phyloP scores from a whole-genome alignment of 441 rosid species.

The Daphne laureola region DNA sequence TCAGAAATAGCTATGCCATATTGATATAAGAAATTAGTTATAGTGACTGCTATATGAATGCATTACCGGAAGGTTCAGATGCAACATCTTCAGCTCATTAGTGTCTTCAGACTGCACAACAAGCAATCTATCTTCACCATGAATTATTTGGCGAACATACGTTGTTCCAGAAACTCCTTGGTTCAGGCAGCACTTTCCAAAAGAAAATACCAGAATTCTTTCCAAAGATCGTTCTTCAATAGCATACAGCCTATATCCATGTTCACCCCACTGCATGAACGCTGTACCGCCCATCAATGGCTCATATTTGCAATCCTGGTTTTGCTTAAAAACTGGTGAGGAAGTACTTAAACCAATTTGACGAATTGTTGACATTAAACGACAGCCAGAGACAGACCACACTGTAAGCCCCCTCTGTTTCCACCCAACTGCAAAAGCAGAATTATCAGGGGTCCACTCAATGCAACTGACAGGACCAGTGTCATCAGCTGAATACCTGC shows the following conservation, averaged over 20 bases:
- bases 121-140: conserved; percentile 94
- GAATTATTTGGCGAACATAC: conserved; percentile 89
- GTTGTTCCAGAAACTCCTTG: conserved; percentile 97
- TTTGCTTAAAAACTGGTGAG: conserved; percentile 67
- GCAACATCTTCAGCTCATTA: conserved; percentile 84
- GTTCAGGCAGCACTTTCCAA: conserved; percentile 92
- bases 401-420: conserved; percentile 92
- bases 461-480: conserved; percentile 91
- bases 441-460: conserved; percentile 97
- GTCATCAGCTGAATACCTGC: conserved; percentile 85
- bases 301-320: conserved; percentile 76
- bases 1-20: conserved; percentile 24
- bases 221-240: conserved; percentile 83
- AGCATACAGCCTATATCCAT: conserved; percentile 86
- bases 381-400: conserved; percentile 99
- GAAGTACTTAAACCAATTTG: conserved; percentile 87
- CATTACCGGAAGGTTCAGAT: conserved; percentile 93
- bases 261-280: conserved; percentile 93
- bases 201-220: conserved; percentile 87
- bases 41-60: conserved; percentile 14
- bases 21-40: conserved; percentile 11
- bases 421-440: conserved; percentile 99
- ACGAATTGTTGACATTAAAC: conserved; percentile 96
- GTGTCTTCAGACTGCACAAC: conserved; percentile 97
- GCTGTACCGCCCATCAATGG: conserved; percentile 89